These are phyloP conservation scores for Dactylis glomerata DNA, from an alignment of 176 grass and related monocot species.

Conservation along the genomic window DNA sequence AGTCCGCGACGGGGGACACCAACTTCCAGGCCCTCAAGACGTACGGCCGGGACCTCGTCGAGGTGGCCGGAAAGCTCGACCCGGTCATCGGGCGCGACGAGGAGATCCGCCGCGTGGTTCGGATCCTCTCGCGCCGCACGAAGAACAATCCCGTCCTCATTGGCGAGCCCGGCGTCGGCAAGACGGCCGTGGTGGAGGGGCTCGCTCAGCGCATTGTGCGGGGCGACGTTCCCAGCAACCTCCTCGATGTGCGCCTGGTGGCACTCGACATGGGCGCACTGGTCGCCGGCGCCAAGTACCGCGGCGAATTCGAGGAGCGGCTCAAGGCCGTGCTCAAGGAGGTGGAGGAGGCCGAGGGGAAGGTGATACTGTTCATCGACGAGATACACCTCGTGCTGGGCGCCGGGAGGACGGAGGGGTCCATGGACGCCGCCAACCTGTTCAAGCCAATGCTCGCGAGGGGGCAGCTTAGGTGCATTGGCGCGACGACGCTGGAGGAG, in stretches of 20 bases:
- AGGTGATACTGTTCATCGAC: conserved; percentile 86
- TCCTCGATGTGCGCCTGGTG: conserved; percentile 57
- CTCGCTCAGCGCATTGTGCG: conserved; percentile 70
- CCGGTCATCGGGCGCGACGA: conserved; percentile 69
- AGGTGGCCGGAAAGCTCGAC: conserved; percentile 62
- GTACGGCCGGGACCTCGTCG: conserved; percentile 63
- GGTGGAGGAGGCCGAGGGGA: conserved; percentile 65
- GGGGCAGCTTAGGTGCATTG: conserved; percentile 75
- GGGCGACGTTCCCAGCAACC: conserved; percentile 72
- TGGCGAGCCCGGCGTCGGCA: conserved; percentile 78
- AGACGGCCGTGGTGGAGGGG: conserved; percentile 74
- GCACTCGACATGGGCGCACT: conserved; percentile 82
- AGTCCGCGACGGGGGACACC: conserved; percentile 58
- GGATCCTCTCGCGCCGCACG: conserved; percentile 68
- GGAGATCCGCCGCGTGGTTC: conserved; percentile 70
- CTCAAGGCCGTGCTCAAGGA: conserved; percentile 81
- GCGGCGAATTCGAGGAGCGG: conserved; percentile 83
- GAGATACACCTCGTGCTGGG: conserved; percentile 82
- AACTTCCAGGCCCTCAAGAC: conserved; percentile 80
- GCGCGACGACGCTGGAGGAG: conserved; percentile 74
- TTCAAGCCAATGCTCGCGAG: conserved; percentile 83
- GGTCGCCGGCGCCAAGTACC: conserved; percentile 79
- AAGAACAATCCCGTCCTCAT: conserved; percentile 92
- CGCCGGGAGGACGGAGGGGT: conserved; percentile 63
- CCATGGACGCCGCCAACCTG: conserved; percentile 80